Conservation (phyloP, 495 filamentous ascomycete species). For the Penicillium mononematosum region DNA sequence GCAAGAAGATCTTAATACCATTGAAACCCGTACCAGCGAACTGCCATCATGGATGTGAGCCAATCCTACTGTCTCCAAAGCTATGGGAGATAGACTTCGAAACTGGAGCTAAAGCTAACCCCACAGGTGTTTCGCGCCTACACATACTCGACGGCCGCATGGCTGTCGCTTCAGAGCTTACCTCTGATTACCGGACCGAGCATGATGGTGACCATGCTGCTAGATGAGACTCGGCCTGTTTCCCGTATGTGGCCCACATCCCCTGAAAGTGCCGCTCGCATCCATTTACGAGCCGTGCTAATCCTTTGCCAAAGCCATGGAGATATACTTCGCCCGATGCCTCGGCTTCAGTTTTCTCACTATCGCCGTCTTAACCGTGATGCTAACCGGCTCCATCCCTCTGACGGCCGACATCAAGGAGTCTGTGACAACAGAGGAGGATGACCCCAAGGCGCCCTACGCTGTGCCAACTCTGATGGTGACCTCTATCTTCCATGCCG, state of each 20-base stretch:
- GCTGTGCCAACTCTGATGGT: slow-evolving; percentile 65
- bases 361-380: slow-evolving; percentile 61
- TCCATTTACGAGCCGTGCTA: background rate
- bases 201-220: slow-evolving; percentile 62
- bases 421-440: slow-evolving; percentile 43
- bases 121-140: slow-evolving; percentile 64
- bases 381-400: slow-evolving; percentile 76
- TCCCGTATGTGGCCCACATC: slow-evolving; percentile 43
- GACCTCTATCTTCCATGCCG: slow-evolving; percentile 62
- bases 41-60: slow-evolving; percentile 22
- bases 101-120: background rate
- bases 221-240: slow-evolving; percentile 54
- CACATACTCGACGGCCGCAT: slow-evolving; percentile 63
- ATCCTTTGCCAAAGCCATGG: slow-evolving; percentile 51
- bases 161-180: slow-evolving; percentile 65
- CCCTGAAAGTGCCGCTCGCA: background rate
- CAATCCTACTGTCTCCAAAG: background rate
- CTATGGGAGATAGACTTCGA: background rate
- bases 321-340: slow-evolving; percentile 70
- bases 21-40: background rate
- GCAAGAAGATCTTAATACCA: background rate
- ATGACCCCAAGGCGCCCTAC: slow-evolving; percentile 64
- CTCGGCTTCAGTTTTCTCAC: slow-evolving; percentile 66
- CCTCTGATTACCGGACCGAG: slow-evolving; percentile 64
- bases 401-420: slow-evolving; percentile 52